Percentiles rank a stretch among this genome's conserved stretches.
These are phyloP conservation scores for Xylariaceae sp. DNA, from an alignment of 2,329 filamentous ascomycete species.

Conservation along the genomic window DNA sequence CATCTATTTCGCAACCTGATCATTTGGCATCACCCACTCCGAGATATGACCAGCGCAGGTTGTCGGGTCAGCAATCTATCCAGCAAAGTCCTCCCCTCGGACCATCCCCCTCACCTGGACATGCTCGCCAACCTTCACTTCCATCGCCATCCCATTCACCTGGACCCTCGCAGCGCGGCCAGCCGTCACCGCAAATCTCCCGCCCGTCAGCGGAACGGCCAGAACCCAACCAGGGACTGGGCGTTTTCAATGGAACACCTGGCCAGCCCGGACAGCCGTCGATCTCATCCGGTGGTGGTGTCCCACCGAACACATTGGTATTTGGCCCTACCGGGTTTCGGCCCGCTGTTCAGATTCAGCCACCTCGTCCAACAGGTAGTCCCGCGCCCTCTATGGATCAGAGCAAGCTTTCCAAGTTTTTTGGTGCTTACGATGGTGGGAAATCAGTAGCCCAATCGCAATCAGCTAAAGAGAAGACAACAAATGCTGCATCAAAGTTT, in stretches of 20 bases:
- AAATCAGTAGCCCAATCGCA: constrained; percentile 12
- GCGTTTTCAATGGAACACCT: constrained; percentile 9
- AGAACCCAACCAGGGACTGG: constrained; percentile 9
- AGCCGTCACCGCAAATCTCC: constrained; percentile 10
- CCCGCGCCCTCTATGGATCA: constrained; percentile 18
- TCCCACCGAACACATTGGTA: constrained; percentile 6
- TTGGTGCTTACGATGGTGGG: constrained; percentile 17
- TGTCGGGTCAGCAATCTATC: constrained; percentile 14
- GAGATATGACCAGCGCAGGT: constrained; percentile 13
- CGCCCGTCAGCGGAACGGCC: constrained; percentile 11
- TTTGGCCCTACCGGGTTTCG: constrained; percentile 14
- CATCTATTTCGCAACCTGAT: constrained; percentile 1
- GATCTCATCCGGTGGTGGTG: constrained; percentile 4
- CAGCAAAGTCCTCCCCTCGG: constrained; percentile 18
- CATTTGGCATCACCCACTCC: constrained; percentile 8
- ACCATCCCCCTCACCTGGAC: constrained; percentile 9
- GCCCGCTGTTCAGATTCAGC: constrained; percentile 4
- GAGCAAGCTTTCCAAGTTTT: constrained; percentile 23
- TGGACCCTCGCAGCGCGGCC: constrained; percentile 14
- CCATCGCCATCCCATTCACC: constrained; percentile 23
- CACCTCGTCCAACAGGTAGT: constrained; percentile 13
- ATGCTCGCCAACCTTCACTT: constrained; percentile 22
- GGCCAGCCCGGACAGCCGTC: constrained; percentile 3
- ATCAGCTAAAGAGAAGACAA: constrained; percentile 20
- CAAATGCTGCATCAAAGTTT: constrained; percentile 24